A percentile compares a stretch with the other conserved stretches of the same genome.
Conservation (phyloP, 1,284 basidiomycete genomes). For the Tetrapyrgos nigripes region DNA sequence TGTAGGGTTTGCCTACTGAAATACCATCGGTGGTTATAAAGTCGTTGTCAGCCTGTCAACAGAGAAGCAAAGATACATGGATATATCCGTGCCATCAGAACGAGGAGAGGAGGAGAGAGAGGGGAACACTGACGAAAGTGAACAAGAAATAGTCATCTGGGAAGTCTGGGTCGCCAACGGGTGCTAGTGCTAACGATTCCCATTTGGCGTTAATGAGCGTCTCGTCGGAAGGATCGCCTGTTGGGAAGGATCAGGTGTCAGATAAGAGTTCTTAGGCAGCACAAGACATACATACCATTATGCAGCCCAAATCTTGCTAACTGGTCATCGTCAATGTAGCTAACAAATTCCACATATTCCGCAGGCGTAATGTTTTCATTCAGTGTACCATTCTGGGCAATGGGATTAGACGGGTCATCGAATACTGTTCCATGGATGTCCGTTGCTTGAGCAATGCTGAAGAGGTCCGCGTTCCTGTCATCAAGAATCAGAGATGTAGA, state of each 20-base stretch:
- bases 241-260: slow-evolving; percentile 14
- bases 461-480: slow-evolving; percentile 62
- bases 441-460: slow-evolving; percentile 64
- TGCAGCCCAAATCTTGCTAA: slow-evolving; percentile 70
- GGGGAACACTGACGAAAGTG: slow-evolving; percentile 55
- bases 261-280: too few species aligned
- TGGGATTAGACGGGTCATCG: slow-evolving; percentile 59
- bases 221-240: slow-evolving; percentile 42
- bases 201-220: slow-evolving; percentile 72
- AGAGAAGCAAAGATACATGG: slow-evolving; percentile 2
- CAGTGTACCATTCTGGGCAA: slow-evolving; percentile 58
- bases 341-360: slow-evolving; percentile 61
- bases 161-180: slow-evolving; percentile 52
- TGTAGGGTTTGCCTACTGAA: slow-evolving; percentile 56
- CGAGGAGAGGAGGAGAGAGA: not conserved
- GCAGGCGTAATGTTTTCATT: slow-evolving; percentile 57
- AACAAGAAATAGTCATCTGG: slow-evolving; percentile 75
- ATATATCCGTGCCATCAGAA: not conserved
- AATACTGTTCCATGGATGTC: slow-evolving; percentile 66
- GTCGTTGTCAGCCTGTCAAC: slow-evolving; percentile 70
- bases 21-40: slow-evolving; percentile 67
- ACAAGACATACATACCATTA: slow-evolving; percentile 42
- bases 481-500: not conserved
- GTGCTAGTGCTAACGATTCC: slow-evolving; percentile 69
- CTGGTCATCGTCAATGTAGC: slow-evolving; percentile 56